Evolutionary conservation across 1,284 basidiomycete genomes (phyloP), one percentile per base, ranked within the genome.

Genomic region (Psilocybe mexicana): DNA sequence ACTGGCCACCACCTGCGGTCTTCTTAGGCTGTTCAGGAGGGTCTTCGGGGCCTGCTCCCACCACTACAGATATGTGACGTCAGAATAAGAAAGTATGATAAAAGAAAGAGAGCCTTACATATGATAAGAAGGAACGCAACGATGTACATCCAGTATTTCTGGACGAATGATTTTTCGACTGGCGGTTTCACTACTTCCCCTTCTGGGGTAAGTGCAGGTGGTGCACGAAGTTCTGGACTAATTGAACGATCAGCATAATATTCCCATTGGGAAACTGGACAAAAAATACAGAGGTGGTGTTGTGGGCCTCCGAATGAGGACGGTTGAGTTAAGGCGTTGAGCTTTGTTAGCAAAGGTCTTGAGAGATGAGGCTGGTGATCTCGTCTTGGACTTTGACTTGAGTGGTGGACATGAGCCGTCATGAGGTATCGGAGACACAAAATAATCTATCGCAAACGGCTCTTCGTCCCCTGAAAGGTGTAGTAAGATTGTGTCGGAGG

Each of bases 61-160:
- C 63, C 59, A 69, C 72, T 69, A 52, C 35, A 24, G 52, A 18
- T 25, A 42, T 35, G 23, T 23, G 10, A 57, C 12, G 42, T 40
- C 28, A 35, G 50, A 51, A 18, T 25, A 55, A 45, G 6, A 36
- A 33, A 47, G 33, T 30, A 18, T 18, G 40, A 55, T 5, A 42
- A 44, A 12, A 25, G 46, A 47, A 28, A 40, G 35, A 50, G 35
- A 26, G 10, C 81, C 86, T 70, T 64, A 90, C 89, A 59, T 36
- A 88, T 67, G 30, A 82, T 79, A 36, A 88, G 73, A 14, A 93
- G 72, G 30, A 81, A 72, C 2, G 84, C 79, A 33, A 81, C 76
- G 50, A 93, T 83, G 66, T 93, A 93, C 72, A 94, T 70, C 92
- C 93, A 94, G 73, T 95, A 94, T 72, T 94, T 95, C 69, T 93